Conservation (phyloP, 805 yeast genomes). For the Lachancea cidri region DNA sequence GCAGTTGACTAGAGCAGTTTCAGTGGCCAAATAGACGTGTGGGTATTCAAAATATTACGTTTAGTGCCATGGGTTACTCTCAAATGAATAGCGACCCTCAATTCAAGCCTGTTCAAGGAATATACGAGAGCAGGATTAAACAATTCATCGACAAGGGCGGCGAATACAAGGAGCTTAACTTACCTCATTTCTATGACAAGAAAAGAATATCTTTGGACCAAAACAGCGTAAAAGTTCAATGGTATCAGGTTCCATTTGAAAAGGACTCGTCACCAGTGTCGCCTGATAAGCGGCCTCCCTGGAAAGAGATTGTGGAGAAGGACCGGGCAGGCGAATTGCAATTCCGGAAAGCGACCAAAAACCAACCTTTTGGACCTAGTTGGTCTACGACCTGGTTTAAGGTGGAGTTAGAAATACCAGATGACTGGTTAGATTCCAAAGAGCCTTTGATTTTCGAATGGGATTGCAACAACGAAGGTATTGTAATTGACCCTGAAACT, state of each 20-base stretch:
- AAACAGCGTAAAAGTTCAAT: constrained; percentile 51
- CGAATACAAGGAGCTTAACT: constrained; percentile 60
- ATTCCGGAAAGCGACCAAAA: constrained; percentile 58
- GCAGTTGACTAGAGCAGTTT: too few species aligned
- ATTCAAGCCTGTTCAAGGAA: constrained; percentile 60
- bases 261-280: constrained; percentile 38
- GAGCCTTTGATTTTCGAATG: constrained; percentile 66
- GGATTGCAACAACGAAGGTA: constrained; percentile 84
- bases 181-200: constrained; percentile 75
- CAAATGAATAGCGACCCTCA: constrained; percentile 40
- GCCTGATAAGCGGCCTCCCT: constrained; percentile 33
- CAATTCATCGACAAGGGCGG: constrained; percentile 71
- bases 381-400: constrained; percentile 98
- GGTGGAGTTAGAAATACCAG: constrained; percentile 59
- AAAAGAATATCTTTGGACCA: constrained; percentile 41
- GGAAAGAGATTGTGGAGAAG: constrained; percentile 25
- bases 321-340: constrained; percentile 27
- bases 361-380: constrained; percentile 84
- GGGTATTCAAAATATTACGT: too few species aligned
- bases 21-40: not conserved
- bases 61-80: constrained; percentile 15
- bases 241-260: constrained; percentile 66
- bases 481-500: constrained; percentile 60
- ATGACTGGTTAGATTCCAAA: constrained; percentile 38
- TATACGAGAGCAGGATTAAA: constrained; percentile 51